phyloP scores from a whole-genome alignment of 345 rosid genomes.

The Acer campestre region DNA sequence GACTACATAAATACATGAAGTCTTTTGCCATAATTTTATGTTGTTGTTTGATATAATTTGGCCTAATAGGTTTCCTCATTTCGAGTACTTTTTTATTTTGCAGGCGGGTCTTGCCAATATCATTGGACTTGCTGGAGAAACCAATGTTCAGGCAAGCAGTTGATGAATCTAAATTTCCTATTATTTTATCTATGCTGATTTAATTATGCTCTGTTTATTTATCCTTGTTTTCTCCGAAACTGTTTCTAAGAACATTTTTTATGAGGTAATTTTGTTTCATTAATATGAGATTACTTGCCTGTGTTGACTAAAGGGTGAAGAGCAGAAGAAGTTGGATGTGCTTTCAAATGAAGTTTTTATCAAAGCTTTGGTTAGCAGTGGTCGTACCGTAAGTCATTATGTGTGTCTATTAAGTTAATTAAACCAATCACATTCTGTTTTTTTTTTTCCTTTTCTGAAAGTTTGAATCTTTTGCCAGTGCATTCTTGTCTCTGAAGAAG shows the following conservation, averaged over 20 bases:
- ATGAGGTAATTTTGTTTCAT: background rate
- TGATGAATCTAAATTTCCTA: background rate
- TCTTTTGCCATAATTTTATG: background rate
- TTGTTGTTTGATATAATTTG: background rate
- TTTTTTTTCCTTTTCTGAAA: constrained; percentile 15
- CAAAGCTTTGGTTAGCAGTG: constrained; percentile 95
- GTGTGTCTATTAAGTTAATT: background rate
- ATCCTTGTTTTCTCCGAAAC: background rate
- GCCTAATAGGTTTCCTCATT: background rate
- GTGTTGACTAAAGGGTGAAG: constrained; percentile 70
- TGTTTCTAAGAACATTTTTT: background rate
- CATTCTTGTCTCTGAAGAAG: constrained; percentile 97
- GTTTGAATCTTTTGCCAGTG: constrained; percentile 48
- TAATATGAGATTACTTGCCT: constrained; percentile 5
- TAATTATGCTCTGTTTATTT: constrained; percentile 1
- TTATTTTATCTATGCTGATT: background rate
- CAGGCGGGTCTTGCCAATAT: constrained; percentile 98
- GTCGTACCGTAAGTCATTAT: constrained; percentile 73
- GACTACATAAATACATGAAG: background rate
- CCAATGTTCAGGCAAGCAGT: constrained; percentile 80
- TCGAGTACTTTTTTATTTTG: constrained; percentile 17
- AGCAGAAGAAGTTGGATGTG: constrained; percentile 97
- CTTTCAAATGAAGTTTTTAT: constrained; percentile 93
- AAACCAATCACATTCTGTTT: background rate
- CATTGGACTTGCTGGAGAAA: constrained; percentile 96